Evolutionary conservation across 768 basidiomycete genomes (phyloP).

Genomic region (Chalciporus piperatus): DNA sequence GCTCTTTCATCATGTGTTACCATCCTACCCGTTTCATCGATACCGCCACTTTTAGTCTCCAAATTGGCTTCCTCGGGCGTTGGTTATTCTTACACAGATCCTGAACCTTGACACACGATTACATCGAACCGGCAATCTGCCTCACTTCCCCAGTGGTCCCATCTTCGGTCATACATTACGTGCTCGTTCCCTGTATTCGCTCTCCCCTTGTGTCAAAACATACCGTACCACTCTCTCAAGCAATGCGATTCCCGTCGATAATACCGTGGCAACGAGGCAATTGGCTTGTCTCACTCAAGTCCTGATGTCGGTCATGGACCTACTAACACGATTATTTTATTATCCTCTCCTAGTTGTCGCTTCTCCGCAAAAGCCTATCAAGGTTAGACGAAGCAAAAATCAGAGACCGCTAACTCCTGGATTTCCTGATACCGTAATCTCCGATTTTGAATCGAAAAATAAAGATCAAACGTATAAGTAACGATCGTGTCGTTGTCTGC

Average conservation of each 20-base stretch:
- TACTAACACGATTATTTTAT: constrained; percentile 14
- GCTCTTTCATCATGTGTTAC: constrained; percentile 11
- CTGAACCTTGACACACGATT: constrained; percentile 11
- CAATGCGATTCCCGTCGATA: neutral
- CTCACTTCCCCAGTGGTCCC: constrained; percentile 3
- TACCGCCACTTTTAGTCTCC: constrained; percentile 21
- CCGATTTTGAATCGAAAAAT: constrained; percentile 22
- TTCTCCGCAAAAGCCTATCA: constrained; percentile 37
- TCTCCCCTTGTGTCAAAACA: constrained; percentile 2
- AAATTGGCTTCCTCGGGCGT: constrained; percentile 14
- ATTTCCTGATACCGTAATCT: constrained; percentile 33
- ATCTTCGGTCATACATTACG: constrained; percentile 19
- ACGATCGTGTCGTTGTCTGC: constrained; percentile 10
- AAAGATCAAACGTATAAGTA: constrained; percentile 14
- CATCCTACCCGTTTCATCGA: constrained; percentile 16
- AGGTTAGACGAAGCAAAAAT: constrained; percentile 19
- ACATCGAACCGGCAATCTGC: constrained; percentile 13
- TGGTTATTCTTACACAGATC: constrained; percentile 10
- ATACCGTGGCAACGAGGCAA: neutral
- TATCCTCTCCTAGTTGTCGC: constrained; percentile 12
- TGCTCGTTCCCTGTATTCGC: constrained; percentile 14
- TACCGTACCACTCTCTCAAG: neutral
- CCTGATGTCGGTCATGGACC: neutral
- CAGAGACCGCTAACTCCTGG: constrained; percentile 28
- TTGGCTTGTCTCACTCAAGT: neutral